phyloP scores from a whole-genome alignment of 2,329 filamentous ascomycete species.

The Knufia fluminis region DNA sequence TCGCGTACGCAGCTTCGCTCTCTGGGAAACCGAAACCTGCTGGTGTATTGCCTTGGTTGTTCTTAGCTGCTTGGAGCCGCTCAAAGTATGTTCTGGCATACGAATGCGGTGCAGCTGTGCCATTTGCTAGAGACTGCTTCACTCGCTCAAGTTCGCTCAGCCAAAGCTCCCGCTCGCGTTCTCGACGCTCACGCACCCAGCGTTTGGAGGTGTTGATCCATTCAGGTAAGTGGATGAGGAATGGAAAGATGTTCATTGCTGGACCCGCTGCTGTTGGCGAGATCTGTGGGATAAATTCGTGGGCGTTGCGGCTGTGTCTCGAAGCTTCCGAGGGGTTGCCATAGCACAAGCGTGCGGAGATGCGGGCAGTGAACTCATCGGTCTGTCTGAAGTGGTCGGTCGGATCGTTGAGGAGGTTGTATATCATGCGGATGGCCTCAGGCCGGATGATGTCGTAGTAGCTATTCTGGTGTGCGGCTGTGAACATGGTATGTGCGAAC shows the following conservation, averaged over 20 bases:
- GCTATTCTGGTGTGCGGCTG: constrained; percentile 9
- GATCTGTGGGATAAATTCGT: constrained; percentile 15
- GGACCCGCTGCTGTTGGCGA: constrained; percentile 14
- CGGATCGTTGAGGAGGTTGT: constrained; percentile 14
- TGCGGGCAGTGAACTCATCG: constrained; percentile 11
- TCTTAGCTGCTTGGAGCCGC: constrained; percentile 7
- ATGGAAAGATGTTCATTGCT: constrained; percentile 14
- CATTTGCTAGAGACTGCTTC: constrained; percentile 9
- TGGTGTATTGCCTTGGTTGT: not conserved
- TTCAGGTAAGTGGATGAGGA: constrained; percentile 12
- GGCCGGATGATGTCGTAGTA: constrained; percentile 12
- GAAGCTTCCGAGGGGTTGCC: constrained; percentile 9
- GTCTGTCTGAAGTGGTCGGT: constrained; percentile 13
- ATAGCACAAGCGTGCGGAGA: constrained; percentile 11
- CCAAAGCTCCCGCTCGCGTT: constrained; percentile 15
- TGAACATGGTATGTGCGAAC: constrained; percentile 14
- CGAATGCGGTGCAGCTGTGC: constrained; percentile 9
- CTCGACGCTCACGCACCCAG: constrained; percentile 8
- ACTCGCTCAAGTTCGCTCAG: constrained; percentile 11
- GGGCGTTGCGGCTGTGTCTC: constrained; percentile 12
- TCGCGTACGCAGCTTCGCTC: constrained; percentile 10
- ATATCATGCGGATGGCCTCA: constrained; percentile 14
- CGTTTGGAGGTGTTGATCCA: constrained; percentile 14
- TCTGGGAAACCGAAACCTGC: constrained; percentile 9
- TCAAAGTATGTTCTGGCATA: constrained; percentile 16